A percentile compares a stretch with the other conserved stretches of the same genome.
Evolutionary conservation across 495 filamentous ascomycete genomes (phyloP).

Genomic region (Clohesyomyces aquaticus): DNA sequence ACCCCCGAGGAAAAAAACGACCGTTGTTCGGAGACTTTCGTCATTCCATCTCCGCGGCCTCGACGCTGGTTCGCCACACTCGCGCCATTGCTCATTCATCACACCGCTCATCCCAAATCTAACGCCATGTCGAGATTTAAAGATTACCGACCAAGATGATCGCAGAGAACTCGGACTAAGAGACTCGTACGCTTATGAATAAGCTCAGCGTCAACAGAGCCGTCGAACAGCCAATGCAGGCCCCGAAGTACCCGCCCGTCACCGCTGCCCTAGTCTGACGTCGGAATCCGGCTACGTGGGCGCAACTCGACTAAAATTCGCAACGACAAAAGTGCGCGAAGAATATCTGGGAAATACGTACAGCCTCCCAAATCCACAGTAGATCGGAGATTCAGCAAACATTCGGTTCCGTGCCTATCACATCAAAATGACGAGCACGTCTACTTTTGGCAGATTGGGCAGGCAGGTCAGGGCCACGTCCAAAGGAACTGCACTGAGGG

Average conservation of each 20-base stretch:
- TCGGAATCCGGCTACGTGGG: neutral
- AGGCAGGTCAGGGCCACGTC: no score
- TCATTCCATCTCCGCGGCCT: neutral
- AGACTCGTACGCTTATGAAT: neutral
- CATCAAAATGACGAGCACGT: no score
- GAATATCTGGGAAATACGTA: no score
- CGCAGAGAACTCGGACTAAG: neutral
- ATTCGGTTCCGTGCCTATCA: no score
- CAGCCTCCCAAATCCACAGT: no score
- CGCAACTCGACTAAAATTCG: neutral
- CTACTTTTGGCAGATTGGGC: no score
- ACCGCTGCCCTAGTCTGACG: neutral
- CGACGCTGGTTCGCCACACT: neutral
- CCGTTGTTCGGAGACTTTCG: neutral
- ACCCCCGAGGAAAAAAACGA: neutral
- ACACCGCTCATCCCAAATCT: slow-evolving; percentile 23
- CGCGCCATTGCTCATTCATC: neutral
- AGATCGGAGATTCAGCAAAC: no score
- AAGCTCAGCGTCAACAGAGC: slow-evolving; percentile 3
- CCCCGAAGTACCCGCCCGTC: slow-evolving; percentile 10
- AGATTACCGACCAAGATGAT: neutral
- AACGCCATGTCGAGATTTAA: no score
- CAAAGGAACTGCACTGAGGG: no score
- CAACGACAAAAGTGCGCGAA: no score
- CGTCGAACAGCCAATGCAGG: slow-evolving; percentile 3